Conservation (phyloP, 331 rosid species). For the Acacia concinna region DNA sequence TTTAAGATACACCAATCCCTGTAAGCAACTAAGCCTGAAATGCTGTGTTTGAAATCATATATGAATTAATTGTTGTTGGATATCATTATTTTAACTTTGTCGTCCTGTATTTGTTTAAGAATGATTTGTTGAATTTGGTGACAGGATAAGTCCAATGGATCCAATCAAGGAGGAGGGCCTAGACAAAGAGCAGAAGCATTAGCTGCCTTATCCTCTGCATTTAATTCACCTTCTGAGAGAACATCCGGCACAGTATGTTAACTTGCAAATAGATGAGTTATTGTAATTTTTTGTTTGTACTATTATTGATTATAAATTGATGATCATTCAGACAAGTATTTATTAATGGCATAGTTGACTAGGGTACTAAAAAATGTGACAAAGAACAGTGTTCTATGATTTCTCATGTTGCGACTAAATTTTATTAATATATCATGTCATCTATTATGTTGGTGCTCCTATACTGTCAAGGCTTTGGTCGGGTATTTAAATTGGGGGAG, state of each 20-base stretch:
- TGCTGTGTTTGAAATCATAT: neutral
- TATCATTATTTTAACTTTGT: neutral
- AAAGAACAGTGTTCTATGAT: neutral
- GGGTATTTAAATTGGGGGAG: neutral
- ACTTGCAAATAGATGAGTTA: slow-evolving; percentile 10
- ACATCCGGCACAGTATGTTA: slow-evolving; percentile 58
- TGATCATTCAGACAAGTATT: slow-evolving; percentile 20
- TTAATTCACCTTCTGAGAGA: slow-evolving; percentile 71
- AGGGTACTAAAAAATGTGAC: neutral
- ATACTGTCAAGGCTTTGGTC: neutral
- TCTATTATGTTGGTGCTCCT: neutral
- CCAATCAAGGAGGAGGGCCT: slow-evolving; percentile 88
- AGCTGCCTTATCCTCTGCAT: slow-evolving; percentile 88
- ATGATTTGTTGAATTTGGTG: slow-evolving; percentile 33
- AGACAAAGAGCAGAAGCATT: slow-evolving; percentile 93
- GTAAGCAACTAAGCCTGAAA: neutral
- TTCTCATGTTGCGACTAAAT: neutral
- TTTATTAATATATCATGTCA: neutral
- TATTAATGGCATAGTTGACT: slow-evolving; percentile 4
- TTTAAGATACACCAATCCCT: slow-evolving; percentile 14
- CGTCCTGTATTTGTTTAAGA: slow-evolving; percentile 8
- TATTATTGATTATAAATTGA: neutral
- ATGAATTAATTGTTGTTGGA: neutral
- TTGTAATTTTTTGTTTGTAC: neutral
- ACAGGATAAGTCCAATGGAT: slow-evolving; percentile 84